Base-by-base conservation (phyloP, 2,329 filamentous ascomycete species). In the Xylariaceae sp. region DNA sequence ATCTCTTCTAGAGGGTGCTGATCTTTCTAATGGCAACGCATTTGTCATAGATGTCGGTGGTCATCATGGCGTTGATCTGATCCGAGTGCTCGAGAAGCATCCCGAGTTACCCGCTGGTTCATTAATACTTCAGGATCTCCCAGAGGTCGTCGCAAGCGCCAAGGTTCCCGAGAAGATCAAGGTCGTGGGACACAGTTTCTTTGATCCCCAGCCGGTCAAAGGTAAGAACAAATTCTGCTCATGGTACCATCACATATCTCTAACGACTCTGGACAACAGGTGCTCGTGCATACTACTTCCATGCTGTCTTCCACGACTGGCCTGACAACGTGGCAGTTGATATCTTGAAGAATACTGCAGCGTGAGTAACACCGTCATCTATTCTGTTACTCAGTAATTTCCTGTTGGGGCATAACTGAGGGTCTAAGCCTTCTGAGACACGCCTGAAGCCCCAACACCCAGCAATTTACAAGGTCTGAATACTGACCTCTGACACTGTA, bases 11-110 rank as follows among this genome's bases (percentile, higher is more conserved):
- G 52, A 66, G 0, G 66, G 67, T 0, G 65, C 65, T 1, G 65
- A 65, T 1, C 44, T 67, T 19, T 62, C 52, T 4, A 57, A 67
- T 4, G 68, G 66, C 0, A 65, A 67, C 1, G 69, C 76, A 7
- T 51, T 79, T 3, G 45, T 66, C 14, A 73, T 79, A 12, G 76
- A 78, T 37, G 62, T 78, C 2, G 76, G 76, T 6, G 76, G 76
- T 0, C 73, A 72, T 44, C 67, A 73, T 29, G 76, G 76, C 0
- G 69, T 75, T 43, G 75, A 78, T 40, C 57, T 74, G 5, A 52
- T 62, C 4, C 64, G 59, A 2, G 67, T 79, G 19, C 62, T 71
- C 1, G 55, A 69, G 7, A 65, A 63, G 40, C 66, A 73, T 29
- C 67, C 70, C 1, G 56, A 73, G 41, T 45, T 73, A 2, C 71